phyloP scores from a whole-genome alignment of 1,284 basidiomycete genomes.

The Laetiporus sulphureus region DNA sequence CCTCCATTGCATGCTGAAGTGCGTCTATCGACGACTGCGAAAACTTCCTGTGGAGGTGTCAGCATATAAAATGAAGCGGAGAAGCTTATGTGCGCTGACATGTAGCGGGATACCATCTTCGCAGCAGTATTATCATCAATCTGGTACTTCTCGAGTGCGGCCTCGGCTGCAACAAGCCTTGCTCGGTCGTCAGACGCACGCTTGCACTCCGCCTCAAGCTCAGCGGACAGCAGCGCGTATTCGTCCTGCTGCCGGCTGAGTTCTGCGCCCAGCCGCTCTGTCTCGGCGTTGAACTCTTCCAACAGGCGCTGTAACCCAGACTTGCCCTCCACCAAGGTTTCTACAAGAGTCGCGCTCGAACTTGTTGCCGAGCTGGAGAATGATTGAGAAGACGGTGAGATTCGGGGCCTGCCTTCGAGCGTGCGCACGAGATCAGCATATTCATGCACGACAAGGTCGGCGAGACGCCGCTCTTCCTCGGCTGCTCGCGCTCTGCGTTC shows the following conservation, averaged over 20 bases:
- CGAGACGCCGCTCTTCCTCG: slow-evolving; percentile 54
- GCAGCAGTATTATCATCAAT: slow-evolving; percentile 75
- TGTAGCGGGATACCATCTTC: slow-evolving; percentile 84
- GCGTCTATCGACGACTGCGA: slow-evolving; percentile 73
- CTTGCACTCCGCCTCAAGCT: slow-evolving; percentile 42
- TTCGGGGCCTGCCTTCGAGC: slow-evolving; percentile 40
- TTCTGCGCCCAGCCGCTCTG: slow-evolving; percentile 39
- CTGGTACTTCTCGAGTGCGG: slow-evolving; percentile 53
- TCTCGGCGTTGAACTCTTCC: slow-evolving; percentile 42
- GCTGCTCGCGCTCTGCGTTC: slow-evolving; percentile 34
- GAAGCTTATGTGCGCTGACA: no score
- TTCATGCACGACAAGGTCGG: slow-evolving; percentile 57
- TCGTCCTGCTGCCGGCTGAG: slow-evolving; percentile 39
- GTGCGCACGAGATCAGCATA: slow-evolving; percentile 65
- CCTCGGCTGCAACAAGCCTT: slow-evolving; percentile 39
- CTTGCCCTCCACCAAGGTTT: slow-evolving; percentile 42
- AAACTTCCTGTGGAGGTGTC: slow-evolving; percentile 58
- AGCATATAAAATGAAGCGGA: no score
- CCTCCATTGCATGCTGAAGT: slow-evolving; percentile 59
- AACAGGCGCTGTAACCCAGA: slow-evolving; percentile 42
- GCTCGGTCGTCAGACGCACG: slow-evolving; percentile 34
- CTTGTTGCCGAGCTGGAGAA: slow-evolving; percentile 11
- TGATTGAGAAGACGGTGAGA: slow-evolving; percentile 11
- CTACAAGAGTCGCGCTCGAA: slow-evolving; percentile 28
- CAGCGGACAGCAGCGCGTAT: slow-evolving; percentile 34